These are phyloP conservation scores for Cladophialophora psammophila DNA, from an alignment of 2,329 filamentous ascomycete species.

Conservation along the genomic window DNA sequence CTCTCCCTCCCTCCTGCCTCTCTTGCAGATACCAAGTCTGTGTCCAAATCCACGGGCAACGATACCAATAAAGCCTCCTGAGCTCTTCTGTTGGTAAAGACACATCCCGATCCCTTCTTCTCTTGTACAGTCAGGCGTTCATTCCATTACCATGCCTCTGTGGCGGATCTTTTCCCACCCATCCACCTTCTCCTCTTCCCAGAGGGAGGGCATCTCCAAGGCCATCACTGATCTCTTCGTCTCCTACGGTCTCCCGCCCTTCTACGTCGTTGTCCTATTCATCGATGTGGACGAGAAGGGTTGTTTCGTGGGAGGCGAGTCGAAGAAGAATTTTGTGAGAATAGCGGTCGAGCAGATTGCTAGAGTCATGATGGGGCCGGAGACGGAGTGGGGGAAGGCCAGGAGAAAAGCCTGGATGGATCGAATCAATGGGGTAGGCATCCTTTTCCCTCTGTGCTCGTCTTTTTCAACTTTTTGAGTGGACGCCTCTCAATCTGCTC, in stretches of 20 bases:
- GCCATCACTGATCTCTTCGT: constrained; percentile 43
- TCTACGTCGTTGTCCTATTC: constrained; percentile 45
- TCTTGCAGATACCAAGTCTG: too few relatives aligned
- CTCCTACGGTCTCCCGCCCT: constrained; percentile 40
- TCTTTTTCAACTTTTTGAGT: neutral
- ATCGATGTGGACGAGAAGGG: constrained; percentile 27
- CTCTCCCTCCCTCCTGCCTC: too few relatives aligned
- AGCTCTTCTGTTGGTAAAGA: neutral
- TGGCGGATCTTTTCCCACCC: constrained; percentile 34
- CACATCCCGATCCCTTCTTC: neutral
- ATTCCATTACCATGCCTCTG: constrained; percentile 30
- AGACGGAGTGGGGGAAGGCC: constrained; percentile 25
- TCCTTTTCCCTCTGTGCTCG: neutral
- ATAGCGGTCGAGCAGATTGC: constrained; percentile 38
- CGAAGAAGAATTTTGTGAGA: constrained; percentile 34
- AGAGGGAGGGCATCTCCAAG: constrained; percentile 33
- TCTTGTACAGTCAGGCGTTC: neutral
- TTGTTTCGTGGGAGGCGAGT: constrained; percentile 33
- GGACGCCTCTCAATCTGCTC: neutral
- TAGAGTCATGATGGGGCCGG: constrained; percentile 21
- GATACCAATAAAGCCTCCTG: neutral
- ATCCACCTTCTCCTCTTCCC: constrained; percentile 17
- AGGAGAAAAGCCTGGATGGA: constrained; percentile 31
- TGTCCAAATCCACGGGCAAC: neutral
- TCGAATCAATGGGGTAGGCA: constrained; percentile 26